A percentile compares a stretch with the other conserved stretches of the same genome.
These are phyloP conservation scores for Oxalis stricta DNA, from an alignment of 441 rosid species.

Conservation along the genomic window DNA sequence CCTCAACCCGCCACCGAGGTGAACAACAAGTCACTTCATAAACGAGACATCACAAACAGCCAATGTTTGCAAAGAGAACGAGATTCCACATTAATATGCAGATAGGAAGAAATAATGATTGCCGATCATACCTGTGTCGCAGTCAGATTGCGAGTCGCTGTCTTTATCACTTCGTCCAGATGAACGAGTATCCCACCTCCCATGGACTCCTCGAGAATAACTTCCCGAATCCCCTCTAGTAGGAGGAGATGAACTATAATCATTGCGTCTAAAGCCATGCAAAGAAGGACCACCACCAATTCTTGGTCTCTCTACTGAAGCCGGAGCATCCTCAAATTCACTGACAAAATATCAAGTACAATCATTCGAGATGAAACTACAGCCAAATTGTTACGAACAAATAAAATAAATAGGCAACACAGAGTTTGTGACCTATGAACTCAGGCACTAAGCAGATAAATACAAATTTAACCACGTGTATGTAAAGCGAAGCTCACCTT, in stretches of 20 bases:
- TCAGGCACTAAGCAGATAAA: not conserved
- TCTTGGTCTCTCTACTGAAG: slow-evolving; percentile 50
- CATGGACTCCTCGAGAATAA: slow-evolving; percentile 44
- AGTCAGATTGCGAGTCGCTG: slow-evolving; percentile 60
- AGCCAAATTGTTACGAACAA: not conserved
- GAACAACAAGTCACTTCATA: too few species aligned
- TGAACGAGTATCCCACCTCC: slow-evolving; percentile 85
- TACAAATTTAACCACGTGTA: not conserved
- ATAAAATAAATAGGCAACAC: not conserved
- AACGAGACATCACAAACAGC: too few species aligned
- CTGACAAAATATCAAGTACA: slow-evolving; percentile 27
- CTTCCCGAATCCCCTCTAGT: slow-evolving; percentile 57
- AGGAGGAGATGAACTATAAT: slow-evolving; percentile 87
- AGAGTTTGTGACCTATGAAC: not conserved
- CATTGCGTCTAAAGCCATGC: slow-evolving; percentile 51
- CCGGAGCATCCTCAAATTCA: slow-evolving; percentile 50
- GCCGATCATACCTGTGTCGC: slow-evolving; percentile 89
- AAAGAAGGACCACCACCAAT: slow-evolving; percentile 40
- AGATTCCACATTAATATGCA: not conserved
- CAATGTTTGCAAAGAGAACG: too few species aligned
- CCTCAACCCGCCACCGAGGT: too few species aligned
- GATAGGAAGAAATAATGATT: not conserved
- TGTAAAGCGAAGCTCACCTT: slow-evolving; percentile 27
- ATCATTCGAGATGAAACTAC: not conserved
- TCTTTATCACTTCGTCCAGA: slow-evolving; percentile 73